Evolutionary conservation across 2,329 filamentous ascomycete species (phyloP).

Genomic region (Cytospora paraplurivora): DNA sequence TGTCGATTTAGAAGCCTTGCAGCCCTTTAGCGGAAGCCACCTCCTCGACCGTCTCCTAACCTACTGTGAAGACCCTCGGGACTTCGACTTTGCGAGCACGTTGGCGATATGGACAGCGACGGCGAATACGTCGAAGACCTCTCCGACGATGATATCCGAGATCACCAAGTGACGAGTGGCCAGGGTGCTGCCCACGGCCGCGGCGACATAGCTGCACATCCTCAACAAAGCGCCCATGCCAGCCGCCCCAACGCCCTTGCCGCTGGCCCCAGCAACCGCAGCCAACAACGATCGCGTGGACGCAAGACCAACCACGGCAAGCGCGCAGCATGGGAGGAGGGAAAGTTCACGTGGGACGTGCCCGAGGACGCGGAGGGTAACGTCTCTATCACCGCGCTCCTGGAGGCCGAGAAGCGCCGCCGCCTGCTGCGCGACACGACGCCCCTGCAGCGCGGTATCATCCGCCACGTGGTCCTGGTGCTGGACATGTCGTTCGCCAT

Average conservation of each 20-base stretch:
- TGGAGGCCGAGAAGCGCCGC: conserved; percentile 79
- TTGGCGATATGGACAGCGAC: conserved; percentile 55
- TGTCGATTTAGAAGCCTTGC: conserved; percentile 13
- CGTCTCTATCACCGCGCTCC: conserved; percentile 72
- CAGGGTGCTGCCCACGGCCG: conserved; percentile 30
- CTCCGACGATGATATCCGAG: conserved; percentile 66
- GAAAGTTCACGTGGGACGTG: conserved; percentile 72
- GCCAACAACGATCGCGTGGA: conserved; percentile 32
- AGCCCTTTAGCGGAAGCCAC: conserved; percentile 9
- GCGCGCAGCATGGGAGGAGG: conserved; percentile 66
- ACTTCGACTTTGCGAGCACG: background rate
- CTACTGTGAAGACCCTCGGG: background rate
- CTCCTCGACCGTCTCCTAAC: conserved; percentile 3
- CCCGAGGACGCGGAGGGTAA: conserved; percentile 79
- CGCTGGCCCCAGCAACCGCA: conserved; percentile 21
- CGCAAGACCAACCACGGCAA: conserved; percentile 39
- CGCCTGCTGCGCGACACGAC: conserved; percentile 91
- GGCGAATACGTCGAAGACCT: conserved; percentile 68
- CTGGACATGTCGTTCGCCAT: conserved; percentile 93
- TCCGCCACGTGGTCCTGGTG: conserved; percentile 90
- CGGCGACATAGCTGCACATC: conserved; percentile 32
- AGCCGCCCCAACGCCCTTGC: conserved; percentile 29
- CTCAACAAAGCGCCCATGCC: conserved; percentile 27
- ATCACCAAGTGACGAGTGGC: conserved; percentile 49
- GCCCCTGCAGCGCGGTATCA: conserved; percentile 93